phyloP scores from a whole-genome alignment of 208 protist species.

The Leishmania mexicana region DNA sequence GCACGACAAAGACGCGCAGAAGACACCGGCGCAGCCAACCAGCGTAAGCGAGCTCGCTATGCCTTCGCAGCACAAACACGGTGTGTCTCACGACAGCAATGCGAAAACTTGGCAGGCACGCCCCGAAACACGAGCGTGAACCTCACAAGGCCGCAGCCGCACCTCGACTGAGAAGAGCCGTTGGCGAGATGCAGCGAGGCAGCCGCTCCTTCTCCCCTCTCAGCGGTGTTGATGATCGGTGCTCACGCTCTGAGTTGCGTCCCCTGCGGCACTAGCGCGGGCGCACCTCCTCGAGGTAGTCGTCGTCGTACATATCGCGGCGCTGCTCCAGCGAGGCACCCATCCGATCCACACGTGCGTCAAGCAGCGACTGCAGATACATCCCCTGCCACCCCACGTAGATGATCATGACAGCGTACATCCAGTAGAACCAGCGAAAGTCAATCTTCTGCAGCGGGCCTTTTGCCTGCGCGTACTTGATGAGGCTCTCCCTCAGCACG shows the following conservation, averaged over 20 bases:
- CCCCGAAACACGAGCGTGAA: not conserved
- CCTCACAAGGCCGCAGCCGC: not conserved
- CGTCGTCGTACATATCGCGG: constrained; percentile 75
- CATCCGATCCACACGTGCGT: constrained; percentile 62
- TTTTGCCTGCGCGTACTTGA: constrained; percentile 70
- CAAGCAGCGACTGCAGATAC: constrained; percentile 55
- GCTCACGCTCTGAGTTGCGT: not conserved
- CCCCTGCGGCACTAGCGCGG: constrained; percentile 34
- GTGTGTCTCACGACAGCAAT: not conserved
- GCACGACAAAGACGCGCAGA: not conserved
- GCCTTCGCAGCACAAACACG: not conserved
- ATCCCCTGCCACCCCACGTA: constrained; percentile 75
- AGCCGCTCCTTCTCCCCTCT: not conserved
- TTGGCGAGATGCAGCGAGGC: not conserved
- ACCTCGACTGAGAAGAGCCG: not conserved
- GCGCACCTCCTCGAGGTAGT: constrained; percentile 85
- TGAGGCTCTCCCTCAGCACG: constrained; percentile 73
- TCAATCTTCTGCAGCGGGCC: constrained; percentile 85
- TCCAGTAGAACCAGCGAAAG: constrained; percentile 85
- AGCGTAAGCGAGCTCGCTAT: not conserved
- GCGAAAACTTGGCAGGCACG: not conserved
- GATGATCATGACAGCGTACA: constrained; percentile 85
- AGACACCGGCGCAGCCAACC: not conserved
- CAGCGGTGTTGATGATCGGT: not conserved
- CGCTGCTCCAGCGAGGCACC: constrained; percentile 65